Evolutionary conservation across 352 stramenopile genomes (phyloP).

Genomic region (Globisporangium recalcitrans): DNA sequence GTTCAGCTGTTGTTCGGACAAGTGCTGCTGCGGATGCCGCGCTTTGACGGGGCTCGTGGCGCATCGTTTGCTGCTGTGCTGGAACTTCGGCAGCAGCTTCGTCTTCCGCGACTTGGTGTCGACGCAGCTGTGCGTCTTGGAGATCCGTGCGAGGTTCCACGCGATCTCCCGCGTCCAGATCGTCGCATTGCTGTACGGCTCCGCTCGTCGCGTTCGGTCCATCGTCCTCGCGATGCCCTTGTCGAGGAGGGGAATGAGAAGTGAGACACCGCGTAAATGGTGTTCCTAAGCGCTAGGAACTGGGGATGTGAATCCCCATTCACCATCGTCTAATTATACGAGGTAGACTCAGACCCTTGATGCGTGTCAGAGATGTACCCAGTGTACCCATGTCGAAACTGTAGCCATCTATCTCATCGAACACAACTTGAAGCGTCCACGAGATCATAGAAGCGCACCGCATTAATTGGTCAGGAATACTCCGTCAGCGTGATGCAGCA

Average conservation of each 20-base stretch:
- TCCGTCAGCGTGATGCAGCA: slow-evolving; percentile 13
- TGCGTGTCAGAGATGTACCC: background rate
- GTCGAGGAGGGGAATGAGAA: background rate
- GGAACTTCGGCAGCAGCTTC: slow-evolving; percentile 39
- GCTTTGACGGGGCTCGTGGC: slow-evolving; percentile 44
- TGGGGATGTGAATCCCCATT: background rate
- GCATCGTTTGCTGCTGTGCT: slow-evolving; percentile 41
- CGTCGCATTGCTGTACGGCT: slow-evolving; percentile 74
- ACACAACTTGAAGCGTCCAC: too few relatives aligned
- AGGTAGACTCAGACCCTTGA: background rate
- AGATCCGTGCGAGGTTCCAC: slow-evolving; percentile 61
- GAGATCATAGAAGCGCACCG: background rate
- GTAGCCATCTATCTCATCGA: too few relatives aligned
- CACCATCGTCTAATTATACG: slow-evolving; percentile 1
- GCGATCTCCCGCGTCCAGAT: slow-evolving; percentile 74
- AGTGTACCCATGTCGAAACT: background rate
- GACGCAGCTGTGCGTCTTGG: slow-evolving; percentile 65
- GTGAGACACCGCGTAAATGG: background rate
- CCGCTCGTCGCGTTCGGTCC: slow-evolving; percentile 61
- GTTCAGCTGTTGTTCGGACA: background rate
- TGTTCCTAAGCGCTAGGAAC: slow-evolving; percentile 10
- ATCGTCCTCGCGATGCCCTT: slow-evolving; percentile 22
- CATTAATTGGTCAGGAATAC: slow-evolving; percentile 3
- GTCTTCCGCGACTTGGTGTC: slow-evolving; percentile 66
- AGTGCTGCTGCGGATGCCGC: slow-evolving; percentile 12